Conservation (phyloP, 2,329 filamentous ascomycete species). For the Aspergillus piperis region DNA sequence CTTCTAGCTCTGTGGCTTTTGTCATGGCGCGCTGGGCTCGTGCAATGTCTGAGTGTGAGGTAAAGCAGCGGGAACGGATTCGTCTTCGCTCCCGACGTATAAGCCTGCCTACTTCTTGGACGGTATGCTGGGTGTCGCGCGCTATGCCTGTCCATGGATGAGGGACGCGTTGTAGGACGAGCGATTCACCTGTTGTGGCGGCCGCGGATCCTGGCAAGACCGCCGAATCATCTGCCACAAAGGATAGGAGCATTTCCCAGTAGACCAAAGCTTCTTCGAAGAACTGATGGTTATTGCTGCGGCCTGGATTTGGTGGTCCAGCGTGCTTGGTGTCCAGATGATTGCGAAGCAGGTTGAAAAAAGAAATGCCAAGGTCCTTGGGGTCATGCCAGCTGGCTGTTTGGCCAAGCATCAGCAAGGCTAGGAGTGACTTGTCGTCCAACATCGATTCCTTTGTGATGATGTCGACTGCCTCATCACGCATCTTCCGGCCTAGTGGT, state of each 20-base stretch:
- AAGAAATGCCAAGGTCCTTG: constrained; percentile 56
- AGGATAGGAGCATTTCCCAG: constrained; percentile 62
- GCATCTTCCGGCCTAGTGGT: constrained; percentile 53
- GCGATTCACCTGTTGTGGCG: constrained; percentile 27
- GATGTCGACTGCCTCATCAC: constrained; percentile 55
- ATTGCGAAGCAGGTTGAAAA: constrained; percentile 47
- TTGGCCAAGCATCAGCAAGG: constrained; percentile 60
- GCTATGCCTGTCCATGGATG: constrained; percentile 45
- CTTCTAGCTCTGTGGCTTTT: constrained; percentile 47
- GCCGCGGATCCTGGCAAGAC: constrained; percentile 25
- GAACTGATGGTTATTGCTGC: constrained; percentile 52
- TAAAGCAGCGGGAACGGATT: constrained; percentile 38
- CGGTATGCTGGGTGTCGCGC: constrained; percentile 38
- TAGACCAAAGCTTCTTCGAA: constrained; percentile 59
- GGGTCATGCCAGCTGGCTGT: constrained; percentile 63
- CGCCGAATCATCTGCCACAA: constrained; percentile 48
- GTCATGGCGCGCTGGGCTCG: constrained; percentile 39
- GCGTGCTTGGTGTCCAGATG: constrained; percentile 47
- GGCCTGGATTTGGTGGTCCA: constrained; percentile 19
- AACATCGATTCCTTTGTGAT: constrained; percentile 51
- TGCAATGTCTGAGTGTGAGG: constrained; percentile 37
- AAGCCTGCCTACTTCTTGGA: constrained; percentile 50
- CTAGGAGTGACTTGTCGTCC: constrained; percentile 59
- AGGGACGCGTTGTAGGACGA: constrained; percentile 38
- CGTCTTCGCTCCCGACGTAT: constrained; percentile 40